Conservation (phyloP, 495 filamentous ascomycete species). For the Sphaerosporella brunnea region DNA sequence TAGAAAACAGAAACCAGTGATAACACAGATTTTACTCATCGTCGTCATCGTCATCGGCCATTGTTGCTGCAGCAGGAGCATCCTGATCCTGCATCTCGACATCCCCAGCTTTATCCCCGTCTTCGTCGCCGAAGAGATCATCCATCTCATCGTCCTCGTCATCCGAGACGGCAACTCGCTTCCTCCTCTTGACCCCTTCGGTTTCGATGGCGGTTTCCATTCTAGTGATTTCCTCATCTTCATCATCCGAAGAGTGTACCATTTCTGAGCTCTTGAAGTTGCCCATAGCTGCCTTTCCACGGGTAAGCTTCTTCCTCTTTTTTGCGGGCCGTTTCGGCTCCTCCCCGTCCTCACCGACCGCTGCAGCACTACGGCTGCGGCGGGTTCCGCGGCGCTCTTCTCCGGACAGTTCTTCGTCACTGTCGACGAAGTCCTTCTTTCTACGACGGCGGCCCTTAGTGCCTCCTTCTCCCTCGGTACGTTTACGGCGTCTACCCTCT, state of each 20-base stretch:
- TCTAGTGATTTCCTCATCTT: constrained; percentile 14
- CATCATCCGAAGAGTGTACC: constrained; percentile 55
- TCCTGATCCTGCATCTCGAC: constrained; percentile 5
- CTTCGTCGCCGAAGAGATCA: constrained; percentile 1
- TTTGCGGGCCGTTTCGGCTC: constrained; percentile 40
- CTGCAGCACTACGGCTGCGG: constrained; percentile 18
- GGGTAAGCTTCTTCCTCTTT: constrained; percentile 41
- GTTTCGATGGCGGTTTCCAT: background rate
- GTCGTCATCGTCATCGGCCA: background rate
- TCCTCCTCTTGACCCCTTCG: constrained; percentile 6
- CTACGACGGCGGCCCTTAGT: constrained; percentile 31
- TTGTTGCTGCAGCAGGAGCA: background rate
- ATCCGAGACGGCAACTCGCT: constrained; percentile 16
- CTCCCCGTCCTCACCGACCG: constrained; percentile 32
- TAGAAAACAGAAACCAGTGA: too few species aligned
- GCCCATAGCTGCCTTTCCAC: constrained; percentile 29
- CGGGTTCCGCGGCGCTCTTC: constrained; percentile 7
- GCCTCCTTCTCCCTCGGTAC: constrained; percentile 50
- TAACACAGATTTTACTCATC: constrained; percentile 2
- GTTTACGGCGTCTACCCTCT: constrained; percentile 56
- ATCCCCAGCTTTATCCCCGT: constrained; percentile 3
- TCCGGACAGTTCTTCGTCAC: constrained; percentile 35
- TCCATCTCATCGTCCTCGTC: constrained; percentile 16
- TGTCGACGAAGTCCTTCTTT: constrained; percentile 50
- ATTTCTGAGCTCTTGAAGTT: constrained; percentile 72